phyloP scores from a whole-genome alignment of 2,329 filamentous ascomycete genomes.

The Cercospora nicotianae region DNA sequence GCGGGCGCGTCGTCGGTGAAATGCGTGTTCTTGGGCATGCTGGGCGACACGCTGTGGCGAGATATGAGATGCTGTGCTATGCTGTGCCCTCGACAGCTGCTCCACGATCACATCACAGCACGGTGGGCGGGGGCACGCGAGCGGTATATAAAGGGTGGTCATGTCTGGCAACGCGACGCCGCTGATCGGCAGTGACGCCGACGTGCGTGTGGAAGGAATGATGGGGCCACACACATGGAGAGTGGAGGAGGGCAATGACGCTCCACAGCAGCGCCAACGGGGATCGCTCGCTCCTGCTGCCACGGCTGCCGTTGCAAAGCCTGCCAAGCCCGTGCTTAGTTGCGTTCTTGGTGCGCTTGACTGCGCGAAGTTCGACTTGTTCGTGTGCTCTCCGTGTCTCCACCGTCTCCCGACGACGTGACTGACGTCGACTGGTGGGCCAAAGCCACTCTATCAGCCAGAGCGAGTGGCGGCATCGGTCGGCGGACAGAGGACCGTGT shows the following conservation, averaged over 20 bases:
- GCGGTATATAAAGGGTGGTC: background rate
- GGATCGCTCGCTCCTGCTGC: background rate
- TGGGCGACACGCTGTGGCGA: background rate
- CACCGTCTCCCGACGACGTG: background rate
- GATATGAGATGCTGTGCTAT: background rate
- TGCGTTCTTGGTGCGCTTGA: background rate
- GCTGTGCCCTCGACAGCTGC: background rate
- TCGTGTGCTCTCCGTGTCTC: background rate
- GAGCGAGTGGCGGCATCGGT: background rate
- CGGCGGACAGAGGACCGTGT: background rate
- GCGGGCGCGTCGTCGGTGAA: slow-evolving; percentile 34
- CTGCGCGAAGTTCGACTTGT: background rate
- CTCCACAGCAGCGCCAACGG: background rate
- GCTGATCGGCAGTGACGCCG: background rate
- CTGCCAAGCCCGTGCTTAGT: background rate
- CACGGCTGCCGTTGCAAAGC: background rate
- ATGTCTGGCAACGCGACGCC: background rate
- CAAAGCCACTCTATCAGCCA: background rate
- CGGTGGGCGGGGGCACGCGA: background rate
- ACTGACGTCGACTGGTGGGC: background rate
- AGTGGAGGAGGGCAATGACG: background rate
- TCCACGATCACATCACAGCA: background rate
- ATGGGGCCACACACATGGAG: background rate
- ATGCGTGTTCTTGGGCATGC: slow-evolving; percentile 23
- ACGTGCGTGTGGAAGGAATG: slow-evolving; percentile 2